Evolutionary conservation across 805 yeast genomes (phyloP).

Genomic region (Cyberlindnera mycetangii): DNA sequence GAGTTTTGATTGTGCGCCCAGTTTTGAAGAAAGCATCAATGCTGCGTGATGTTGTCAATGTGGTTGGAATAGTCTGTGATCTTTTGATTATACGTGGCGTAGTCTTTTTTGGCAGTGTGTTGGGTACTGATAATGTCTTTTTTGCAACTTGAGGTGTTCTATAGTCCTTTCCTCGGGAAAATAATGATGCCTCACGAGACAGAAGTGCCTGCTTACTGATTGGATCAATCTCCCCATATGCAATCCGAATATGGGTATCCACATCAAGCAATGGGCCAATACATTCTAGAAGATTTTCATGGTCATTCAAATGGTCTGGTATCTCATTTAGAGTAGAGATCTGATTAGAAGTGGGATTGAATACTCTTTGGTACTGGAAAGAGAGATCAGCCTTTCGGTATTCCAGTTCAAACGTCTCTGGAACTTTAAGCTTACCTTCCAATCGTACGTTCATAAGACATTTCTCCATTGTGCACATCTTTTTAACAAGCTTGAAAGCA

Average conservation of each 20-base stretch:
- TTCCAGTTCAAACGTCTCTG: constrained; percentile 56
- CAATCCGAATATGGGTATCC: constrained; percentile 51
- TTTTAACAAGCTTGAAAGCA: constrained; percentile 60
- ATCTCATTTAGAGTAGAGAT: constrained; percentile 60
- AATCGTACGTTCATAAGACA: constrained; percentile 54
- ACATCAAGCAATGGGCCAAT: constrained; percentile 38
- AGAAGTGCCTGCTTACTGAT: constrained; percentile 27
- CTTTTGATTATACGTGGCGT: not conserved
- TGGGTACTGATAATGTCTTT: not conserved
- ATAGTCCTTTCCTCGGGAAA: not conserved
- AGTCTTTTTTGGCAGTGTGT: not conserved
- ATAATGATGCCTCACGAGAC: constrained; percentile 20
- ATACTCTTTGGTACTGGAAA: constrained; percentile 83
- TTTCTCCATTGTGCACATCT: constrained; percentile 49
- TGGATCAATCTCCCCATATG: constrained; percentile 70
- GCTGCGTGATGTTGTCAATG: not conserved
- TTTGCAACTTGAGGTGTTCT: not conserved
- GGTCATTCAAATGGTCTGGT: constrained; percentile 35
- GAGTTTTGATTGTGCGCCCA: not conserved
- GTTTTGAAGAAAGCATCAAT: constrained; percentile 19
- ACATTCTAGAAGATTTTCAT: constrained; percentile 34
- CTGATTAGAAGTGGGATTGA: constrained; percentile 51
- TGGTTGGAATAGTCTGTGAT: constrained; percentile 7
- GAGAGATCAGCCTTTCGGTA: constrained; percentile 69
- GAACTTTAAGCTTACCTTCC: constrained; percentile 57